Base-by-base conservation (phyloP, 2,329 filamentous ascomycete genomes). In the Aciculosporium take region DNA sequence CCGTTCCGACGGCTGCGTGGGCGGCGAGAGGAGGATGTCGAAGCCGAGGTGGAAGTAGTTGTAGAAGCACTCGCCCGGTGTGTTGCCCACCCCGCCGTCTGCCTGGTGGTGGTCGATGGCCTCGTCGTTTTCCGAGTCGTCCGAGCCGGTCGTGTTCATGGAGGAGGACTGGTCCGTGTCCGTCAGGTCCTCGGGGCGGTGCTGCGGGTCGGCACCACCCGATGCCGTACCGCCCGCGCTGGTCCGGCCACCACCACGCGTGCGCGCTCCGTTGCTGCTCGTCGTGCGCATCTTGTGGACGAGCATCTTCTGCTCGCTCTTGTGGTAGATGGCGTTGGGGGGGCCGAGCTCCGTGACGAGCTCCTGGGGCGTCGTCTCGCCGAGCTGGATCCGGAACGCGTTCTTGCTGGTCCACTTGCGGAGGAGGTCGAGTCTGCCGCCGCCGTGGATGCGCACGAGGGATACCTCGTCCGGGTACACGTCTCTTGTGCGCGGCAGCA, bases 11-110 rank as follows among this genome's bases (percentile, higher is more conserved):
- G 81, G 68, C 5, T 70, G 57, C 0, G 75, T 76, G 0, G 84
- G 81, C 24, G 79, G 77, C 1, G 89, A 94, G n/a, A 98, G 74
- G 5, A 96, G 71, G 8, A 95, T 74, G 59, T 98, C 91, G 55
- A 98, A 93, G 2, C 91, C 91, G 47, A 94, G 80, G 49, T 89
- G 82, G 56, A 95, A 98, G 59, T 98, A 98, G 58, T 96, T 96
- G 63, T 91, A 95, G 58, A 96, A 98, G 49, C 81, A 87, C 56
- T 93, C 85, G 4, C 77, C 73, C 1, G 78, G 74, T 3, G 78
- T 50, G 57, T 69, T 65, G 7, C 13, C n/a, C n/a, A n/a, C n/a
- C n/a, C n/a, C 17, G 48, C 67, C 65, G 1, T 66, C 64, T 3
- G 65, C 56, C 24, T 74, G 72, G 28, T 74, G 72, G 24, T 78